A percentile compares a stretch with the other conserved stretches of the same genome.
phyloP scores from a whole-genome alignment of 306 rosid species.

The Castanea crenata region DNA sequence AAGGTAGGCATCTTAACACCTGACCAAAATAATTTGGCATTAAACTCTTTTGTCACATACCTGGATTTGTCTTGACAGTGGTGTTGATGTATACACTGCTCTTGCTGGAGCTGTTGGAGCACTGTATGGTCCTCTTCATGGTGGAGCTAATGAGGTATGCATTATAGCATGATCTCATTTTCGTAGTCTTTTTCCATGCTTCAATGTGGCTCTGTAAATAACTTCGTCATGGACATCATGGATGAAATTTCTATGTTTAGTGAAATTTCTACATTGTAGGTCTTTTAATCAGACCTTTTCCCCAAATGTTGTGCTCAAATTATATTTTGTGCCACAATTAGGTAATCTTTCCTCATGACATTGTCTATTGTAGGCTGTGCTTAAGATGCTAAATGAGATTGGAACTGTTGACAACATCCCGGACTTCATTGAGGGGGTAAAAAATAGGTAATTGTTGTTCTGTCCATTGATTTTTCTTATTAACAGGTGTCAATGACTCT shows the following conservation, averaged over 20 bases:
- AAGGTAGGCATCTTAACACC: slow-evolving; percentile 44
- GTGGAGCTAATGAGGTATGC: slow-evolving; percentile 88
- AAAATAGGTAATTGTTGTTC: slow-evolving; percentile 52
- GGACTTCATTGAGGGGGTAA: slow-evolving; percentile 85
- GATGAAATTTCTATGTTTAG: background rate
- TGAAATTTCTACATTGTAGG: background rate
- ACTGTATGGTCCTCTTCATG: slow-evolving; percentile 89
- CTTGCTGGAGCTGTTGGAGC: slow-evolving; percentile 89
- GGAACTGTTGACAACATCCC: slow-evolving; percentile 85
- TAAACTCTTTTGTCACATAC: slow-evolving; percentile 3
- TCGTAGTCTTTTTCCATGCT: background rate
- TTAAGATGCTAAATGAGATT: slow-evolving; percentile 83
- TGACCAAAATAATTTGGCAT: slow-evolving; percentile 8
- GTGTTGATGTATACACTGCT: slow-evolving; percentile 91
- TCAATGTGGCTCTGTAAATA: background rate
- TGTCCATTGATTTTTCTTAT: background rate
- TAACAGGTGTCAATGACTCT: background rate
- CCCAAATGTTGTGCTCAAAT: background rate
- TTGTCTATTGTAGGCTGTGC: slow-evolving; percentile 62
- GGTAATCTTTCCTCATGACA: slow-evolving; percentile 10
- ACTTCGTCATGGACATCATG: background rate
- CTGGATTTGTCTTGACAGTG: slow-evolving; percentile 43
- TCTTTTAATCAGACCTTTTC: background rate
- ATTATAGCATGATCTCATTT: background rate
- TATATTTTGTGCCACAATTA: background rate